phyloP scores from a whole-genome alignment of 23 red algal genomes.

The Gracilaria domingensis region DNA sequence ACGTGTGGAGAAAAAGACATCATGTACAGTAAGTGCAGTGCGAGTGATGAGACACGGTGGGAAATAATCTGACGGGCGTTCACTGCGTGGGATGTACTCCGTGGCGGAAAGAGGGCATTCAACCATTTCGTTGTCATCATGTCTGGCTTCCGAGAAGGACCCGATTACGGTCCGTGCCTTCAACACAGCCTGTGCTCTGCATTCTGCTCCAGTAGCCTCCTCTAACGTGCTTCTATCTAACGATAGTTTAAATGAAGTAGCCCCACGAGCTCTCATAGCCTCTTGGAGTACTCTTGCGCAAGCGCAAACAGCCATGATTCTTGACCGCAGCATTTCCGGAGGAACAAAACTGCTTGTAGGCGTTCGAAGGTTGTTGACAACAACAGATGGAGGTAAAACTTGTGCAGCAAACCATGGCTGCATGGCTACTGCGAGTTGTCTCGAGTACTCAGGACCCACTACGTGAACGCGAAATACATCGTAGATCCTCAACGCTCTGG shows the following conservation, averaged over 20 bases:
- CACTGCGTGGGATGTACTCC: conserved; percentile 35
- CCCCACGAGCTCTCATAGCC: conserved; percentile 60
- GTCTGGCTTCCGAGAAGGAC: conserved; percentile 63
- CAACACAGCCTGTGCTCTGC: conserved; percentile 73
- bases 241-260: conserved; percentile 51
- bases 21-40: conserved; percentile 55
- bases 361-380: conserved; percentile 36
- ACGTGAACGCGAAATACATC: conserved; percentile 61
- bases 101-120: conserved; percentile 59
- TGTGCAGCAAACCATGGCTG: conserved; percentile 63
- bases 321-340: conserved; percentile 32
- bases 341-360: neutral
- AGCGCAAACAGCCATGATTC: conserved; percentile 54
- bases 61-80: conserved; percentile 65
- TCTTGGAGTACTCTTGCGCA: conserved; percentile 55
- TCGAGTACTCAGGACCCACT: conserved; percentile 46
- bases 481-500: conserved; percentile 58
- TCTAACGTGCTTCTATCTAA: conserved; percentile 50
- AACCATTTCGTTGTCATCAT: conserved; percentile 56
- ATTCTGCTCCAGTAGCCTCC: conserved; percentile 56
- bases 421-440: conserved; percentile 45
- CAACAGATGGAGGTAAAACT: conserved; percentile 53
- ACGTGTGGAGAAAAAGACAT: conserved; percentile 51
- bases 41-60: conserved; percentile 67
- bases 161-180: conserved; percentile 51